Evolutionary conservation across 345 rosid species (phyloP), one percentile per base, ranked within the genome.

Genomic region (Citrus inodora): DNA sequence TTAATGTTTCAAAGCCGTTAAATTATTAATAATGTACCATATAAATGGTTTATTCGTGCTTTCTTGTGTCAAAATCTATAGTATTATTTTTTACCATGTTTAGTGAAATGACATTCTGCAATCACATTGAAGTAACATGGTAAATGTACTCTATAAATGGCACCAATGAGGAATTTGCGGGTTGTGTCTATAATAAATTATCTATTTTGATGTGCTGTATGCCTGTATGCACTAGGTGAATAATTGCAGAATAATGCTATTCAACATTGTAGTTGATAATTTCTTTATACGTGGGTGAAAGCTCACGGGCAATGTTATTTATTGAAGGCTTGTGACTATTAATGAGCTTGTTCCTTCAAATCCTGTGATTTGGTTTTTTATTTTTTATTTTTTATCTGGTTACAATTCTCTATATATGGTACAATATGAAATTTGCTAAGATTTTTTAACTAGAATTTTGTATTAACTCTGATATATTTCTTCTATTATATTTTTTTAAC

Each of bases 1-100:
- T 61, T 80, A 30, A 80, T 73, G 51, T 72, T 19, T 53, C 9
- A 67, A 37, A 71, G 37, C 64, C 68, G 27, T 64, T 61, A 38
- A 27, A 16, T 10, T 42, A 51, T 51, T 17, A 17, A 17, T 24
- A 46, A 70, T 42, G 28, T 56, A 55, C 8, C 1, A 10, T 8
- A 27, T 38, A 13, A 5, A 24, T n/a, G 3, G 17, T 35, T 25
- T 58, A 63, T 27, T 22, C 9, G 3, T 58, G 59, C 25, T 70
- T 68, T 9, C 77, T 53, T 38, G 64, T 62, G 35, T 58, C 27
- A 2, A 62, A 28, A 28, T 60, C 25, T 70, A 25, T 63, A 27
- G 14, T 16, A 46, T 46, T 7, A 53, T 10, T 28, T 13, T 69
- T 73, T 63, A 67, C 48, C 72, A 8, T 74, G 67, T 55, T 77